These are phyloP conservation scores for Aspergillus ruber DNA, from an alignment of 2,329 filamentous ascomycete species.

Conservation along the genomic window DNA sequence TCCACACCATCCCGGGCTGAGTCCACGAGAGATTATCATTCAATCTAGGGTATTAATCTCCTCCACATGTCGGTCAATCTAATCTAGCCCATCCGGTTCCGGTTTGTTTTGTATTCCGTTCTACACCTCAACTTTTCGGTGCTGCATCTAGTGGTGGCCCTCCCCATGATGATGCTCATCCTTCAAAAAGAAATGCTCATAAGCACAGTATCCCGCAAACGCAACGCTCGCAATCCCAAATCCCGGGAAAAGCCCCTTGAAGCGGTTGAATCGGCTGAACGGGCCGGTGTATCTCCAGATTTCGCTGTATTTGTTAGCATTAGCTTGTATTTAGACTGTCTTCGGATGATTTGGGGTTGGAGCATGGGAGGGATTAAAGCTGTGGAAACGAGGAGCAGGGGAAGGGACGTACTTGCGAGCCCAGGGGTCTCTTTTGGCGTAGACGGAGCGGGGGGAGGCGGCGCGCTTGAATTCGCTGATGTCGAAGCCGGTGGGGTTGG, in stretches of 20 bases:
- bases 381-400: background rate
- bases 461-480: constrained; percentile 70
- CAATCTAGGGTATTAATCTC: background rate
- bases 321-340: background rate
- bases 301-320: constrained; percentile 55
- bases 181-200: constrained; percentile 80
- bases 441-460: constrained; percentile 51
- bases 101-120: background rate
- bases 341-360: constrained; percentile 9
- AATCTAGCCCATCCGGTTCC: background rate
- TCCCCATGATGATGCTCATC: constrained; percentile 56
- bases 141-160: constrained; percentile 47
- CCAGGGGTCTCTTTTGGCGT: constrained; percentile 55
- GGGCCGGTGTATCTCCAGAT: constrained; percentile 88
- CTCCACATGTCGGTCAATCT: too few relatives aligned
- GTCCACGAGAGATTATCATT: background rate
- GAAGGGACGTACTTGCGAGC: constrained; percentile 48
- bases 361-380: background rate
- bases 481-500: constrained; percentile 86
- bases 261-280: constrained; percentile 83
- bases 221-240: constrained; percentile 88
- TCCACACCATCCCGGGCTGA: too few relatives aligned
- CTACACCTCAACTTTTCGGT: background rate
- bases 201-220: constrained; percentile 81
- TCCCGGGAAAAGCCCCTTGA: constrained; percentile 79